Conservation (phyloP, 73 alveolate genomes). For the Paramecium tetraurelia region DNA sequence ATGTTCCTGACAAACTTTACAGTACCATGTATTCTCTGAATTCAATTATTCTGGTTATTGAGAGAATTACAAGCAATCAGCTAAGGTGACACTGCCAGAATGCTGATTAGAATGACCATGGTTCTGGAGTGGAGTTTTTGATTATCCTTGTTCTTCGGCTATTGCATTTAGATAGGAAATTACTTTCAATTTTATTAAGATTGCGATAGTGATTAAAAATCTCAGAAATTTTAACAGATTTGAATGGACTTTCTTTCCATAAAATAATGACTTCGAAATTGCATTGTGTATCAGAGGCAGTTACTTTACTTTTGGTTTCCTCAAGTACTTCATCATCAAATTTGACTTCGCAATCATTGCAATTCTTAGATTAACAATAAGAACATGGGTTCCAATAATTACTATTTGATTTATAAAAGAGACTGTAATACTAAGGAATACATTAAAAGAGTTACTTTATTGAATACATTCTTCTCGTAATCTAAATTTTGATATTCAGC, state of each 20-base stretch:
- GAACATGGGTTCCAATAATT: constrained; percentile 21
- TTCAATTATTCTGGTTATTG: constrained; percentile 76
- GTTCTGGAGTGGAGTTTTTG: background rate
- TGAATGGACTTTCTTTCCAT: background rate
- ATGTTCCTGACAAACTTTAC: constrained; percentile 84
- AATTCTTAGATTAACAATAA: background rate
- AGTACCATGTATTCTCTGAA: constrained; percentile 89
- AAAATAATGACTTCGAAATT: background rate
- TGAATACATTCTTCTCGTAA: background rate
- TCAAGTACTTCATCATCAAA: constrained; percentile 18
- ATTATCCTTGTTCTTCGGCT: background rate
- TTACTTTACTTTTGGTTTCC: background rate
- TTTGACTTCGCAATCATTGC: constrained; percentile 3
- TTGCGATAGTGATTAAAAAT: background rate
- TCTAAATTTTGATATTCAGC: background rate
- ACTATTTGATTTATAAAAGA: background rate
- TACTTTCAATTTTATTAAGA: background rate
- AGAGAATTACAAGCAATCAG: constrained; percentile 33
- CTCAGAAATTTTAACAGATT: background rate
- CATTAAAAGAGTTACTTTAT: background rate
- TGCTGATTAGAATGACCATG: background rate
- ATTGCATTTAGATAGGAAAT: background rate
- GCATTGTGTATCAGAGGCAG: background rate
- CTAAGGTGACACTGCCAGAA: background rate
- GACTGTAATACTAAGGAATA: background rate